Base-by-base conservation (phyloP, 1,284 basidiomycete species). In the Papiliotrema flavescens region DNA sequence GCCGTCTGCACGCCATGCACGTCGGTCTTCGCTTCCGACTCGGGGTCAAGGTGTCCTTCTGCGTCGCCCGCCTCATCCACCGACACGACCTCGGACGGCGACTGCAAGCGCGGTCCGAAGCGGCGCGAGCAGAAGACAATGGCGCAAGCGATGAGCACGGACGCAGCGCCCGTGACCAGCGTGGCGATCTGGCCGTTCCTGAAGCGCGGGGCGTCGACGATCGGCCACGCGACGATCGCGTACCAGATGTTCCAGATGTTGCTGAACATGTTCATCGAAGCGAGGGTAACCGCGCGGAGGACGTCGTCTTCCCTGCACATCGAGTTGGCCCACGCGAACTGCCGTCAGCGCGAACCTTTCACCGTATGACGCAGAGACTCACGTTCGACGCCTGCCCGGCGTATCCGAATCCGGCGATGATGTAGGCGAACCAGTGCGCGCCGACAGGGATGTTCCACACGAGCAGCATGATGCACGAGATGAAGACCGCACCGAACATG, bases 251-350 rank as follows among this genome's bases (percentile, higher is more conserved):
- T 39, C 40, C 40, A 42, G 40, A 42, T 42, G 40, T 60, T 60
- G 40, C 36, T 43, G 39, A 60, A 61, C 26, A 61, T 46, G 55
- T 62, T 62, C 50, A 57, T 57, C 8, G 53, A 49, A 9, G 53
- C 57, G 13, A 74, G 54, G 11, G 72, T 74, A 37, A 72, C 22
- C 0, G 71, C 64, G 32, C 72, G 62, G 19, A 74, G 56, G 32
- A 66, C 60, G 44, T 74, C 71, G 60, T 74, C 69, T 36, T 74
- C 71, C 40, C 71, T 59, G 19, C 64, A 68, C 32, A 70, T 41
- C 22, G 60, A 49, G 55, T 71, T 74, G 17, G 72, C 72, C 72
- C 72, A 74, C 0, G 70, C 70, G 50, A 71, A 72, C 56, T 61
- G 41, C 17, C 2, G 17, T 9, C n/a, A 42, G 40, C n/a, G 23